Base-by-base conservation (phyloP, 768 basidiomycete species). In the Termitomyces bulborhizus region DNA sequence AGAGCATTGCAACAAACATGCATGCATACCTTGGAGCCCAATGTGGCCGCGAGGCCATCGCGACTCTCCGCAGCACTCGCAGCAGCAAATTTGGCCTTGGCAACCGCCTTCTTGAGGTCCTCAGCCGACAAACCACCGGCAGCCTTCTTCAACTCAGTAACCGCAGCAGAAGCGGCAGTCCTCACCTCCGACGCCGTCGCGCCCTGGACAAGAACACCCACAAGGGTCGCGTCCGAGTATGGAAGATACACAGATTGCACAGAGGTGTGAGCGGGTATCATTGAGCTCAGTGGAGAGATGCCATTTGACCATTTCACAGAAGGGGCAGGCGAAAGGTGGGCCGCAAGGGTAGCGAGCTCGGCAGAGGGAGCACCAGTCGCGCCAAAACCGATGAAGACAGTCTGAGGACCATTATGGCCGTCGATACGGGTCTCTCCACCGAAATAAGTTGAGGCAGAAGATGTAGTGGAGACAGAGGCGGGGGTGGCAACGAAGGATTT, bases 191-290 rank as follows among this genome's bases (percentile, higher is more conserved):
- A 75, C 1, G 78, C 67, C 24, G 85, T 86, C 37, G 76, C 68
- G 6, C 84, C 92, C 66, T 90, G 84, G 36, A 98, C 75, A 51
- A 92, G 71, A 54, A 97, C 71, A 56, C 94, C 94, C 57, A 96
- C 84, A 49, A 99, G 78, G 6, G 88, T 77, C 3, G 93, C 95
- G 66, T 98, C 96, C 15, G 93, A 91, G 74, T 98, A 98, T 13
- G 89, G 86, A 12, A 94, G 76, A 65, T 90, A 82, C 51, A 97
- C 83, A 11, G 86, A 71, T 67, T 86, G 79, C 53, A 88, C 88
- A 26, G 79, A 79, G 1, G 87, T 75, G 42, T 81, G 79, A 54
- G 67, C 65, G n/a, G 85, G 84, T 21, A 87, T 67, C 49, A 73
- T 71, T 51, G 81, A 71, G 9, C 88, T 73, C 58, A 95, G 73